Evolutionary conservation across 306 rosid genomes (phyloP), one percentile per base, ranked within the genome.

Genomic region (Pyrus betulifolia): DNA sequence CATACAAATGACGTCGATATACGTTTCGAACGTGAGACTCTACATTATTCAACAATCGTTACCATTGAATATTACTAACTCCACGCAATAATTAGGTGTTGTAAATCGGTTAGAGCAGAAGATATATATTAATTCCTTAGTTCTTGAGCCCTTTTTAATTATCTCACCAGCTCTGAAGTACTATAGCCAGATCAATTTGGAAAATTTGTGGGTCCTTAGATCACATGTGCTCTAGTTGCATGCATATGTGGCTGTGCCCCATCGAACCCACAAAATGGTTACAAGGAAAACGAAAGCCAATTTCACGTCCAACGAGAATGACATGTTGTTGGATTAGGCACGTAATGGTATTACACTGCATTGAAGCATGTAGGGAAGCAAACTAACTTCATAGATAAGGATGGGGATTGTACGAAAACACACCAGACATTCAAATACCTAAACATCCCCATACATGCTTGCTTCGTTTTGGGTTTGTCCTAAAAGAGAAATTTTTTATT

Each of bases 291-390:
- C 21, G 55, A 15, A 51, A 51, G 55, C 55, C 55, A 51, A 15
- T 51, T 58, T 33, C 4, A 13, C 52, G 49, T 69, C 45, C 40
- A 68, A 61, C 76, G 52, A 75, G 55, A 75, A 64, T 11, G 64
- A 11, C 49, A 25, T 80, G 38, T 69, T 51, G 52, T 17, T 80
- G 80, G 68, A 80, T 75, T 80, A 80, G 80, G 72, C 76, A 69
- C 30, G 17, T 70, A 18, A 19, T 17, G 13, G 8, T 57, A 68
- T 15, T 57, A 25, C 14, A 28, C 18, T 74, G 18, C 72, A 68
- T 44, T 44, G 55, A 42, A 44, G 55, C 30, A 33, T 51, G 49
- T 75, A 49, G 63, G 78, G 71, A 46, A 63, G 65, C 72, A 65
- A 65, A 51, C 72, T 75, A 65, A 51, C 71, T 33, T 67, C 79